Evolutionary conservation across 257 asterid species (phyloP), one percentile per base, ranked within the genome.

Genomic region (Fraxinus anomala): DNA sequence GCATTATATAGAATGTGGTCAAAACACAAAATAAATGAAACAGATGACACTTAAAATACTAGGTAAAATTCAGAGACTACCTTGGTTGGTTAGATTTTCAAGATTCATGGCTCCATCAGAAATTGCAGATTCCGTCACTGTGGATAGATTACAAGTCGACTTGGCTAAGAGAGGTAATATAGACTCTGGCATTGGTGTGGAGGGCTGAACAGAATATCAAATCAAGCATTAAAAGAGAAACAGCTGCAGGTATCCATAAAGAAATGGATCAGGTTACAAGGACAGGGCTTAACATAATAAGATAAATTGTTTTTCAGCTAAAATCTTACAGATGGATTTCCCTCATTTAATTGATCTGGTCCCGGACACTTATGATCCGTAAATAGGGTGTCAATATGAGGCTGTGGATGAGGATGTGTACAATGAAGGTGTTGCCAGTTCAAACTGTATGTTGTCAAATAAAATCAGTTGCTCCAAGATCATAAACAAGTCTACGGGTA

Each of bases 361-460:
- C 77, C 86, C 0, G 86, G 84, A 75, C 98, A 93, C 84, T 80
- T 86, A 77, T 93, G 98, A 88, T 91, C 97, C 12, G 79, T 80
- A 78, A 90, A 90, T 65, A 93, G 90, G 30, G 91, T 86, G 67
- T 81, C 83, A 3, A 91, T 85, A 70, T 79, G 87, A 6, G 98
- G 97, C 42, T 84, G 91, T 28, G 85, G 82, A 82, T 82, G 88
- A 86, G 97, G 98, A 76, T 87, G 51, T 7, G 83, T 79, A 71
- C 98, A 90, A 72, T 82, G 96, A 49, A 80, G 70, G 77, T 89
- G 98, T 89, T 90, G 98, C 98, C 96, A 93, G 81, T 93, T 93
- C 89, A 93, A 93, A 88, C 94, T 90, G 91, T 85, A 88, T 19
- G 73, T 42, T 39, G 30, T 73, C 28, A 79, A 31, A 72, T 34